A percentile compares a stretch with the other conserved stretches of the same genome.
Conservation (phyloP, 805 yeast species). For the Yarrowia sp. region DNA sequence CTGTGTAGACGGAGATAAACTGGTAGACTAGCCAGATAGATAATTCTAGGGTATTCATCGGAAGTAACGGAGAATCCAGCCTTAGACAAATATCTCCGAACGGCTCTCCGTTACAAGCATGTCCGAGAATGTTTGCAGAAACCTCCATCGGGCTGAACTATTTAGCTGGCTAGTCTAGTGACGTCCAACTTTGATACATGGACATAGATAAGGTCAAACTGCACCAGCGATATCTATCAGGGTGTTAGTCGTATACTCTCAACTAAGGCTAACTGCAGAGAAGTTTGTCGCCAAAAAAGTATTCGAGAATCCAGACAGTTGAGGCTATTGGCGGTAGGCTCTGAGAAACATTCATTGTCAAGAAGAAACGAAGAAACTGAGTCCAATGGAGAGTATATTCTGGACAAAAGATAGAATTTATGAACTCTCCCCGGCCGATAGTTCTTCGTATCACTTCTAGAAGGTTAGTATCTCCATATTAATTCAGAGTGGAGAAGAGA, state of each 20-base stretch:
- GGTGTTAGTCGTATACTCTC: not conserved
- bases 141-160: not conserved
- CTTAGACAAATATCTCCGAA: not conserved
- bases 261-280: not conserved
- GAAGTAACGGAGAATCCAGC: not conserved
- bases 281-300: too few relatives aligned
- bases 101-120: not conserved
- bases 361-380: not conserved
- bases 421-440: too few relatives aligned
- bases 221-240: not conserved
- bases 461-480: slow-evolving; percentile 15
- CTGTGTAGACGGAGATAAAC: not conserved
- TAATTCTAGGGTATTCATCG: not conserved
- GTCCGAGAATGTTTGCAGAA: not conserved
- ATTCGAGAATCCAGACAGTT: too few relatives aligned
- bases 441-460: not conserved
- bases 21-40: not conserved
- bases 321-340: too few relatives aligned
- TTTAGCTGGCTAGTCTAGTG: not conserved
- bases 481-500: slow-evolving; percentile 5
- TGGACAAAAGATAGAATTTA: too few relatives aligned
- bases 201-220: not conserved
- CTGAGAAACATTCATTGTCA: too few relatives aligned
- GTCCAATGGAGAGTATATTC: not conserved
- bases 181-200: not conserved